Evolutionary conservation across 2,329 filamentous ascomycete genomes (phyloP).

Genomic region (Drechslerella stenobrocha): DNA sequence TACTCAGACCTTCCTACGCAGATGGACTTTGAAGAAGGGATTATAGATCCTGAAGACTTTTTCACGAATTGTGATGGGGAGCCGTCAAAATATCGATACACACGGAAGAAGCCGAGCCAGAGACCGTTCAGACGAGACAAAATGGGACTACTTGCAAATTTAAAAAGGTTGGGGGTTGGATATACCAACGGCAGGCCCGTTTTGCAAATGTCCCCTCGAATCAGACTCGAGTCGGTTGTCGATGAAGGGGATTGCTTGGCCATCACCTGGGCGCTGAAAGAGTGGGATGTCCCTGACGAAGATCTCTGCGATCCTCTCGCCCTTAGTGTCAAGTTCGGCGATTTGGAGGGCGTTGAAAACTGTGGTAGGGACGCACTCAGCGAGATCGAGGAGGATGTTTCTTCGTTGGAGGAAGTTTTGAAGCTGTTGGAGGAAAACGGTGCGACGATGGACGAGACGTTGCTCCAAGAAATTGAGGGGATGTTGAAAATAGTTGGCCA

Average conservation of each 20-base stretch:
- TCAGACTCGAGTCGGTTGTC: slow-evolving; percentile 5
- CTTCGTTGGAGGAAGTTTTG: neutral
- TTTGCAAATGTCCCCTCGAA: slow-evolving; percentile 28
- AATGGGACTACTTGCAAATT: slow-evolving; percentile 8
- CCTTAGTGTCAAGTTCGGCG: too few species aligned
- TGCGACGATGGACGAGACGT: neutral
- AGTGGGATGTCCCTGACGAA: neutral
- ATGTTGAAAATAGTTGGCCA: slow-evolving; percentile 9
- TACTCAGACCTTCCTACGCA: slow-evolving; percentile 22
- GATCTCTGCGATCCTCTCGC: neutral
- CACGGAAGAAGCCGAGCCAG: slow-evolving; percentile 9
- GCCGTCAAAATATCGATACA: neutral
- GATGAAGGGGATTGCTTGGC: slow-evolving; percentile 1
- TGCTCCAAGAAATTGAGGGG: slow-evolving; percentile 15
- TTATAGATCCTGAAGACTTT: neutral
- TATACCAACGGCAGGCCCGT: slow-evolving; percentile 12
- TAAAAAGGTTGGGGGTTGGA: slow-evolving; percentile 12
- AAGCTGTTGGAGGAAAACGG: neutral
- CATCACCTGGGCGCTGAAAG: slow-evolving; percentile 8
- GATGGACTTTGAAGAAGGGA: slow-evolving; percentile 5
- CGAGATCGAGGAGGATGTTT: slow-evolving; percentile 1
- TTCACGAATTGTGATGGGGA: neutral
- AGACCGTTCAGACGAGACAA: slow-evolving; percentile 19
- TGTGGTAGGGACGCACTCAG: neutral
- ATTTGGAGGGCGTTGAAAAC: neutral